These are phyloP conservation scores for Castanea crenata DNA, from an alignment of 306 rosid genomes.

Conservation along the genomic window DNA sequence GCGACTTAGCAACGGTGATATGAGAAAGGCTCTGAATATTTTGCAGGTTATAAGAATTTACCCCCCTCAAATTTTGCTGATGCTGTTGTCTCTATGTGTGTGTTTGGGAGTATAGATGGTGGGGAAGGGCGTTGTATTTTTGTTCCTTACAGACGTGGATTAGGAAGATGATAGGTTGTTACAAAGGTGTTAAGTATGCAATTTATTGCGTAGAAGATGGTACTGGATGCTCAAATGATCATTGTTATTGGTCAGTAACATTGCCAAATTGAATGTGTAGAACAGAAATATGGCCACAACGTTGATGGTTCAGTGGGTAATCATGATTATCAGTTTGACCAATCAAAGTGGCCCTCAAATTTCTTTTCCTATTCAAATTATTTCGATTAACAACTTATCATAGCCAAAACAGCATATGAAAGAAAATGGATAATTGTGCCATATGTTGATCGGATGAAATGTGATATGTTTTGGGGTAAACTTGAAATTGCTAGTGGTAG, in stretches of 20 bases:
- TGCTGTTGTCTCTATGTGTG: background rate
- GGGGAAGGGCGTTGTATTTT: background rate
- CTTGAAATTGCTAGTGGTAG: background rate
- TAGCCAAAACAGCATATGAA: background rate
- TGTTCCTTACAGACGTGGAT: background rate
- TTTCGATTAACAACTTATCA: background rate
- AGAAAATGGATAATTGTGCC: background rate
- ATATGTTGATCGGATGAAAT: background rate
- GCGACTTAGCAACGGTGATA: constrained; percentile 89
- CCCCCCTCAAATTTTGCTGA: background rate
- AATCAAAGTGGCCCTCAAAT: background rate
- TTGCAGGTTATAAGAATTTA: constrained; percentile 57
- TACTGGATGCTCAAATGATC: background rate
- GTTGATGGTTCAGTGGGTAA: background rate
- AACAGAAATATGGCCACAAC: background rate
- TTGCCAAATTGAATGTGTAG: background rate
- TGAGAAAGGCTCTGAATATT: constrained; percentile 90
- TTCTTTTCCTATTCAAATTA: background rate
- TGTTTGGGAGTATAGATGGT: background rate
- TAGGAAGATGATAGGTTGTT: background rate
- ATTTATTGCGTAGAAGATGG: background rate
- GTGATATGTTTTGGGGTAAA: background rate
- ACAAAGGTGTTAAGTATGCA: background rate
- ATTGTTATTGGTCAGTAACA: background rate
- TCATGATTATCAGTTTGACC: background rate